Evolutionary conservation across 305 asterid genomes (phyloP).

Genomic region (Coffea humblotiana): DNA sequence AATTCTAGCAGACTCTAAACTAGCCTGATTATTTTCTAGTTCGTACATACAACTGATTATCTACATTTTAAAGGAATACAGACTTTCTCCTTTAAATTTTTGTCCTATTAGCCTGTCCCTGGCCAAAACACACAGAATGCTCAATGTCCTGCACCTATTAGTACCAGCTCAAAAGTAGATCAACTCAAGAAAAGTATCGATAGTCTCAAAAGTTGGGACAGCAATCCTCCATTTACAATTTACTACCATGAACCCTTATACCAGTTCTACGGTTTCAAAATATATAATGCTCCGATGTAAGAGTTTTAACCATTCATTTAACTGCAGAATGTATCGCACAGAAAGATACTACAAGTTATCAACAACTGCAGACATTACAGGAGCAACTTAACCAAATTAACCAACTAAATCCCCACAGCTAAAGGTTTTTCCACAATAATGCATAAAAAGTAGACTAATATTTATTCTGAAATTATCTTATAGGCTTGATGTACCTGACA

Average conservation of each 20-base stretch:
- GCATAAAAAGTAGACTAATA: neutral
- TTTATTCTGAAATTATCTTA: neutral
- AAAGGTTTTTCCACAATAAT: neutral
- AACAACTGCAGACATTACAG: neutral
- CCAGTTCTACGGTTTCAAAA: neutral
- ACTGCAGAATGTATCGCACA: neutral
- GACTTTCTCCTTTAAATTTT: neutral
- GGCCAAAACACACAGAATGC: neutral
- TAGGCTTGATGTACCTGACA: slow-evolving; percentile 64
- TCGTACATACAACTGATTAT: neutral
- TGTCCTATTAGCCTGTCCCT: neutral
- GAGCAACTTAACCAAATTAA: neutral
- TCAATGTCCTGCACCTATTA: neutral
- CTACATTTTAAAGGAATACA: neutral
- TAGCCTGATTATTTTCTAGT: neutral
- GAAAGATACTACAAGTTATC: neutral
- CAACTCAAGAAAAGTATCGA: neutral
- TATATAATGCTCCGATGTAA: neutral
- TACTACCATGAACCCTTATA: neutral
- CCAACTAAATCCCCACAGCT: neutral
- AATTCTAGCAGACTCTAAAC: too few species aligned
- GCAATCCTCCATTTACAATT: neutral
- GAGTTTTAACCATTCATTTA: neutral
- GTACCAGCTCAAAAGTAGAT: neutral
- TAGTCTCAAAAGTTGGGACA: neutral